Conservation (phyloP, 2,329 filamentous ascomycete genomes). For the Rutstroemia sp. region DNA sequence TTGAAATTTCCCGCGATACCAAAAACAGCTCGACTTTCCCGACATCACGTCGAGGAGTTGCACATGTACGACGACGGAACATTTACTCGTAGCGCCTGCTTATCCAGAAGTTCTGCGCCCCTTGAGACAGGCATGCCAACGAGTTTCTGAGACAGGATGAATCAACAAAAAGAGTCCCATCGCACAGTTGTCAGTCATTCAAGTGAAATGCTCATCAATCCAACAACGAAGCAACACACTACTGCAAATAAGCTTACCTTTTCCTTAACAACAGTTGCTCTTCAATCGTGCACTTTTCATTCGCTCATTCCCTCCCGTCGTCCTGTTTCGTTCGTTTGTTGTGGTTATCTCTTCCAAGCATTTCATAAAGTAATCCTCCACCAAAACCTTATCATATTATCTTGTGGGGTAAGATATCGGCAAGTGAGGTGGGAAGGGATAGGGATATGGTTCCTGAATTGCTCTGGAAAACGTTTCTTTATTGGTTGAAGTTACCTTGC, state of each 20-base stretch:
- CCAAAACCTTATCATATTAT: constrained; percentile 6
- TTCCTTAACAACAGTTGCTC: too few species aligned
- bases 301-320: too few species aligned
- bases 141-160: too few species aligned
- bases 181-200: too few species aligned
- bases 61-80: neutral
- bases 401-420: neutral
- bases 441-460: neutral
- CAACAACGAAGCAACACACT: too few species aligned
- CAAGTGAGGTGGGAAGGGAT: neutral
- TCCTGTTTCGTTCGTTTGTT: too few species aligned
- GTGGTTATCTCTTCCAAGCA: neutral
- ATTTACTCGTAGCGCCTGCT: neutral
- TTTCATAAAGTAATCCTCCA: neutral
- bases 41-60: too few species aligned
- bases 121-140: neutral
- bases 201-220: too few species aligned
- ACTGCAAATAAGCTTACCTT: too few species aligned
- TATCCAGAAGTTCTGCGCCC: neutral
- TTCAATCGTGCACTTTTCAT: too few species aligned
- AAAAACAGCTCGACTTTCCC: constrained; percentile 2
- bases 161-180: too few species aligned
- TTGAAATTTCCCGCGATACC: neutral
- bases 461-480: neutral
- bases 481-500: neutral